Percentiles rank a stretch among this genome's conserved stretches.
These are phyloP conservation scores for Juglanconis oblonga DNA, from an alignment of 2,329 filamentous ascomycete genomes.

Conservation along the genomic window DNA sequence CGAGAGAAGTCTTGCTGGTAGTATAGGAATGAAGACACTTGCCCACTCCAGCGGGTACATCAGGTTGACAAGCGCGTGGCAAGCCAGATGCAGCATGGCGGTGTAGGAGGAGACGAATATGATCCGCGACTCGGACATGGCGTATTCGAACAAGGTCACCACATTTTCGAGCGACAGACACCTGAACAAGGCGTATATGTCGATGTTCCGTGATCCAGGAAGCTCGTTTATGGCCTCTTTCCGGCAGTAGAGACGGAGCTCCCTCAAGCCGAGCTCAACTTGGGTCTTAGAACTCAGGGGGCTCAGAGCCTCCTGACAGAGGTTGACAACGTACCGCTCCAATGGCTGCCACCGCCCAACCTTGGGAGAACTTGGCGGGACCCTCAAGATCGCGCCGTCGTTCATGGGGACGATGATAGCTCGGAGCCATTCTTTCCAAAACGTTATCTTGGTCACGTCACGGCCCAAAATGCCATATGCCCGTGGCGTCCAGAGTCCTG, in stretches of 20 bases:
- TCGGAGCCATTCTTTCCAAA: constrained; percentile 99
- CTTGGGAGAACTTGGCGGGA: constrained; percentile 84
- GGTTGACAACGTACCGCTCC: constrained; percentile 93
- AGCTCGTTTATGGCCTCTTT: constrained; percentile 93
- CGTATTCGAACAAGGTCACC: constrained; percentile 88
- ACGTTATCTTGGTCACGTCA: constrained; percentile 77
- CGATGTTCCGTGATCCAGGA: constrained; percentile 84
- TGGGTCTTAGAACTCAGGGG: constrained; percentile 93
- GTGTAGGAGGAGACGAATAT: constrained; percentile 95
- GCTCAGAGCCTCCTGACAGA: constrained; percentile 92
- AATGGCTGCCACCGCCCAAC: constrained; percentile 94
- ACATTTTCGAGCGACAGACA: constrained; percentile 90
- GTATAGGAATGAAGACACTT: constrained; percentile 88
- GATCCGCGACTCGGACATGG: constrained; percentile 88
- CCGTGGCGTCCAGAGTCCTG: constrained; percentile 90
- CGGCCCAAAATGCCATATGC: constrained; percentile 90
- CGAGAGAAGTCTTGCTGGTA: constrained; percentile 83
- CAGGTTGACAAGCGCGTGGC: constrained; percentile 78
- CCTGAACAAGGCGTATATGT: constrained; percentile 90
- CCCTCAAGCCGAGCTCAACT: constrained; percentile 85
- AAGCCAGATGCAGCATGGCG: constrained; percentile 91
- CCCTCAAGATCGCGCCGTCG: constrained; percentile 75
- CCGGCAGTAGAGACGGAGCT: constrained; percentile 85
- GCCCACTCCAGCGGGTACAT: constrained; percentile 91
- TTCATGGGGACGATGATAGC: constrained; percentile 95